phyloP scores from a whole-genome alignment of 1,284 basidiomycete genomes.

The Microbotryomycetes sp. region DNA sequence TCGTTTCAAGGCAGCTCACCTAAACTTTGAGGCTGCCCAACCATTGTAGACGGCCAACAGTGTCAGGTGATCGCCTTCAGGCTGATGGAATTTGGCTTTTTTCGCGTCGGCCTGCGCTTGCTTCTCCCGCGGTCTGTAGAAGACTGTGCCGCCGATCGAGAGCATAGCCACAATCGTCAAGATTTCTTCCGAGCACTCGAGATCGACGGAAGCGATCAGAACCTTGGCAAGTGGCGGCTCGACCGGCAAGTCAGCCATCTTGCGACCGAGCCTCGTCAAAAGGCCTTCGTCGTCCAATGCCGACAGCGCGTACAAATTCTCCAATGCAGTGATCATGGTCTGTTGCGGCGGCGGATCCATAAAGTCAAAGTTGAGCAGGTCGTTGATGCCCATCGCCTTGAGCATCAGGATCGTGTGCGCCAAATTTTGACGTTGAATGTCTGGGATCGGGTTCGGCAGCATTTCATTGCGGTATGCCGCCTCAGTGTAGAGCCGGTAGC shows the following conservation, averaged over 20 bases:
- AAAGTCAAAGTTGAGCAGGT: conserved; percentile 95
- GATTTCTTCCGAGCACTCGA: conserved; percentile 93
- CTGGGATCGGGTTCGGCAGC: conserved; percentile 94
- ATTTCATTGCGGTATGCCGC: conserved; percentile 97
- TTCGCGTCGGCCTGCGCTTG: conserved; percentile 98
- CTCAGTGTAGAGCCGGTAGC: conserved; percentile 95
- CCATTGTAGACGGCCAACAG: conserved; percentile 95
- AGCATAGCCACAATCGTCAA: conserved; percentile 96
- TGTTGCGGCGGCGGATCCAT: conserved; percentile 98
- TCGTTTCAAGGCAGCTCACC: conserved; percentile 36
- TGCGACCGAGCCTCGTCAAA: conserved; percentile 84
- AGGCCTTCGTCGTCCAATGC: conserved; percentile 95
- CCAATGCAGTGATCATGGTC: conserved; percentile 84
- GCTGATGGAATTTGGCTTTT: conserved; percentile 97
- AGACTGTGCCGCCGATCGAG: conserved; percentile 83
- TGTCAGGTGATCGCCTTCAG: conserved; percentile 95
- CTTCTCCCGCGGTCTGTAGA: conserved; percentile 97
- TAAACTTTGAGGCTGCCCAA: conserved; percentile 92
- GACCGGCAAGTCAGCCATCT: conserved; percentile 96
- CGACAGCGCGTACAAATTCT: conserved; percentile 87
- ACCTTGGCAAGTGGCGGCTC: conserved; percentile 94
- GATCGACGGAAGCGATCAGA: conserved; percentile 94
- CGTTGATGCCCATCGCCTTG: conserved; percentile 99
- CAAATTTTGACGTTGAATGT: conserved; percentile 88
- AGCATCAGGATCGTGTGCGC: conserved; percentile 87